Conservation (phyloP, 2,329 filamentous ascomycete species). For the Elsinoe fawcettii region DNA sequence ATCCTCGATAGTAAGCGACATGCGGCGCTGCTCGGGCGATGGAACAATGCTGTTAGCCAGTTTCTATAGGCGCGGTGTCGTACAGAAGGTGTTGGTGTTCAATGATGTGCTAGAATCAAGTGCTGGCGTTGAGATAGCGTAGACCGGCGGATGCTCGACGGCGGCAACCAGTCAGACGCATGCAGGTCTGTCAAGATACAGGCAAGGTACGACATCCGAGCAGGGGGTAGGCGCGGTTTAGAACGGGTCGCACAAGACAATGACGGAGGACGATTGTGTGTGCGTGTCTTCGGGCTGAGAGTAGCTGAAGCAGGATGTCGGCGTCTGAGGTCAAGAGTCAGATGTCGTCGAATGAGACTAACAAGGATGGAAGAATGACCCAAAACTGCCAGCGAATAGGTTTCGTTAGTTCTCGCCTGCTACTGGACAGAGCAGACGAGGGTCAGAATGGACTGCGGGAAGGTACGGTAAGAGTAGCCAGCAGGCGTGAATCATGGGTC, state of each 20-base stretch:
- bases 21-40: slow-evolving; percentile 4
- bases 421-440: slow-evolving; percentile 5
- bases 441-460: not conserved
- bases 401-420: not conserved
- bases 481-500: slow-evolving; percentile 1
- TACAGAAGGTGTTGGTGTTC: not conserved
- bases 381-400: slow-evolving; percentile 8
- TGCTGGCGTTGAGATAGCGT: not conserved
- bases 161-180: slow-evolving; percentile 5
- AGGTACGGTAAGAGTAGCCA: not conserved
- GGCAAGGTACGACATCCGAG: slow-evolving; percentile 8
- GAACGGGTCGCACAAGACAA: slow-evolving; percentile 4
- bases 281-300: not conserved
- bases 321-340: not conserved
- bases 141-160: slow-evolving; percentile 6
- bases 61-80: not conserved
- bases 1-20: slow-evolving; percentile 12
- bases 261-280: not conserved
- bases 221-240: slow-evolving; percentile 5
- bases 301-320: slow-evolving; percentile 7
- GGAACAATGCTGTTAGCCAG: not conserved
- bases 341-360: not conserved
- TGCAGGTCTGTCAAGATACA: slow-evolving; percentile 11
- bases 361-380: slow-evolving; percentile 9
- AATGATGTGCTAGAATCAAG: not conserved